Base-by-base conservation (phyloP, 2,329 filamentous ascomycete species). In the Fusarium vanettenii region DNA sequence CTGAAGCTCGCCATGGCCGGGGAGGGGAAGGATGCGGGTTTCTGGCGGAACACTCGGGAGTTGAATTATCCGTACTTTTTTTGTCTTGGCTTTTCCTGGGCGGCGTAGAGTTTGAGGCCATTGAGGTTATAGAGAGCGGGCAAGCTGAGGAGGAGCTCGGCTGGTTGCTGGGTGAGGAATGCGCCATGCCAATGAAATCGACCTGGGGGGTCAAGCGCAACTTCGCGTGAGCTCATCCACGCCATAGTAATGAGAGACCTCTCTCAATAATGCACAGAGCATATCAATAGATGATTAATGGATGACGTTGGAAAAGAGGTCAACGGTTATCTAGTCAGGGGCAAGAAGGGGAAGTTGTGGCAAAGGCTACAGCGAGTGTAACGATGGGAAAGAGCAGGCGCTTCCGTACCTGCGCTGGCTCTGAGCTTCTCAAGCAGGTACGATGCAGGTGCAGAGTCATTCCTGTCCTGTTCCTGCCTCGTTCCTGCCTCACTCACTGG, bases 41-140 rank as follows among this genome's bases (percentile, higher is more conserved):
- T 39, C n/a, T 43, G 20, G 27, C 37, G 62, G 39, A 8, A 37
- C 43, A 56, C 29, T 52, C 52, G 66, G 50, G 29, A 29, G 18
- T 35, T 67, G 43, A 8, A 16, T 43, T 20, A 50, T 57, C 25
- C 41, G 25, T 63, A 31, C 56, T 50, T 52, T 43, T 27, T 16
- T 37, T 20, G 41, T n/a, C 20, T 41, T 70, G 60, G 41, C 37
- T 39, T 29, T 60, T 13, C 55, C 55, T 56, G 66, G 60, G 60
- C 63, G 69, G 72, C 66, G 72, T 56, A 64, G 60, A 64, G 72
- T 39, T 62, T 67, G 56, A 62, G 65, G 69, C 72, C 72, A 75
- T 72, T 43, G 35, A 29, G 41, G 63, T 45, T 59, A 20, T 20
- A 39, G n/a, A 52, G 57, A 31, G 27, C 27, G 48, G 48, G 27